phyloP scores from a whole-genome alignment of 2,329 filamentous ascomycete genomes.

The Clonostachys byssicola region DNA sequence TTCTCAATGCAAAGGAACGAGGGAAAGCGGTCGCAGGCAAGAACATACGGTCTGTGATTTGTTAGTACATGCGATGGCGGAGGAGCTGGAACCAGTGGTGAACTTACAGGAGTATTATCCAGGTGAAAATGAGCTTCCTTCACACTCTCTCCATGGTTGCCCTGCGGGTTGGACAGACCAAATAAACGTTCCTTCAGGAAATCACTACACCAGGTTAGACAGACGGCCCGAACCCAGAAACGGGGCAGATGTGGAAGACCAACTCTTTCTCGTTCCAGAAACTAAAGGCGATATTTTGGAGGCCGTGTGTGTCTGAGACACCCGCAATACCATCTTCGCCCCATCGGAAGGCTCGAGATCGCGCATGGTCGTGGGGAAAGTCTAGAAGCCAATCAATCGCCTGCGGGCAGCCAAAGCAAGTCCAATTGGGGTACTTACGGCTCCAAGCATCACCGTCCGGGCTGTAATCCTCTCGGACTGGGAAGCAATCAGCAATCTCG shows the following conservation, averaged over 20 bases:
- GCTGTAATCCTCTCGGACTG: constrained; percentile 84
- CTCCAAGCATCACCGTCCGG: constrained; percentile 94
- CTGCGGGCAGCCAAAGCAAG: background rate
- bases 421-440: constrained; percentile 52
- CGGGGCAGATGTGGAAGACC: constrained; percentile 6
- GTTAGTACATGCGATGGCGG: no score
- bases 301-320: constrained; percentile 84
- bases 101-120: constrained; percentile 77
- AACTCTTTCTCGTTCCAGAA: constrained; percentile 99
- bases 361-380: constrained; percentile 89
- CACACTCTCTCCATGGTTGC: constrained; percentile 94
- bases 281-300: constrained; percentile 89
- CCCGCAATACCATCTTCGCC: constrained; percentile 96
- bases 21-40: no score
- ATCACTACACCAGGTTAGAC: constrained; percentile 55
- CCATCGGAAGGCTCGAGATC: constrained; percentile 88
- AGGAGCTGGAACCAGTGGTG: background rate
- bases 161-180: constrained; percentile 91
- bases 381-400: constrained; percentile 46
- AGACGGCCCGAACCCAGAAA: background rate
- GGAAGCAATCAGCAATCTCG: constrained; percentile 8
- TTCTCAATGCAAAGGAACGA: no score
- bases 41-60: no score
- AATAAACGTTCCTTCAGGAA: constrained; percentile 95
- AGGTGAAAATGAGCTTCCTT: constrained; percentile 97